These are phyloP conservation scores for Coemansia sp. DNA, from an alignment of 192 early-diverging fungal species.

Conservation along the genomic window DNA sequence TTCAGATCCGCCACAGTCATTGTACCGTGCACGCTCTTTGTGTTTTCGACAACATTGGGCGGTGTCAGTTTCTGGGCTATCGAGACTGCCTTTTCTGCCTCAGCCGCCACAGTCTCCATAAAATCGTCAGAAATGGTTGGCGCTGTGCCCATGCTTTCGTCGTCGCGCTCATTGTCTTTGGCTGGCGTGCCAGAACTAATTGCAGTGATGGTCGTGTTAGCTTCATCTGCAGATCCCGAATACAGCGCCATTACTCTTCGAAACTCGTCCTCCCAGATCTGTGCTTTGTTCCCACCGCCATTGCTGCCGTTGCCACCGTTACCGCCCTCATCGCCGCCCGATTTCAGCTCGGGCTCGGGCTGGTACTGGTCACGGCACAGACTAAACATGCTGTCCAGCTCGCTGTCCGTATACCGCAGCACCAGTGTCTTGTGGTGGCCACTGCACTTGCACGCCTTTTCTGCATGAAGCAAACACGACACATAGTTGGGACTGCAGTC, in stretches of 20 bases:
- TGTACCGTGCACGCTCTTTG: constrained; percentile 8
- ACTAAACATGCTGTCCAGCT: constrained; percentile 43
- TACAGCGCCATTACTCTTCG: constrained; percentile 47
- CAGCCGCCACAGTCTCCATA: neutral
- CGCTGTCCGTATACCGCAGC: constrained; percentile 56
- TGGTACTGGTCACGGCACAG: constrained; percentile 16
- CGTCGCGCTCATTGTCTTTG: constrained; percentile 11
- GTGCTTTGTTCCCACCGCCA: constrained; percentile 17
- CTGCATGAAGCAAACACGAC: constrained; percentile 64
- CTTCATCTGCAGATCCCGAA: constrained; percentile 6
- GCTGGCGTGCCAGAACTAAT: constrained; percentile 7
- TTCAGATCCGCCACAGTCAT: constrained; percentile 28
- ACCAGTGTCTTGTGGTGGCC: constrained; percentile 38
- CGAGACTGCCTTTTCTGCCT: neutral
- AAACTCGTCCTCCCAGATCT: constrained; percentile 51
- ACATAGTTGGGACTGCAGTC: constrained; percentile 62
- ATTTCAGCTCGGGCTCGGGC: constrained; percentile 2
- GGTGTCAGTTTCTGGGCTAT: neutral
- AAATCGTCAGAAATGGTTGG: constrained; percentile 4
- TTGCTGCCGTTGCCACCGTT: neutral
- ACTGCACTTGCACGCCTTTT: constrained; percentile 57
- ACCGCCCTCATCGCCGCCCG: neutral
- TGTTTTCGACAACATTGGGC: neutral
- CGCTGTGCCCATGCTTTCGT: constrained; percentile 12
- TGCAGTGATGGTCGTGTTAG: constrained; percentile 8